Conservation (phyloP, 164 flowering plant species). For the Protea cynaroides region DNA sequence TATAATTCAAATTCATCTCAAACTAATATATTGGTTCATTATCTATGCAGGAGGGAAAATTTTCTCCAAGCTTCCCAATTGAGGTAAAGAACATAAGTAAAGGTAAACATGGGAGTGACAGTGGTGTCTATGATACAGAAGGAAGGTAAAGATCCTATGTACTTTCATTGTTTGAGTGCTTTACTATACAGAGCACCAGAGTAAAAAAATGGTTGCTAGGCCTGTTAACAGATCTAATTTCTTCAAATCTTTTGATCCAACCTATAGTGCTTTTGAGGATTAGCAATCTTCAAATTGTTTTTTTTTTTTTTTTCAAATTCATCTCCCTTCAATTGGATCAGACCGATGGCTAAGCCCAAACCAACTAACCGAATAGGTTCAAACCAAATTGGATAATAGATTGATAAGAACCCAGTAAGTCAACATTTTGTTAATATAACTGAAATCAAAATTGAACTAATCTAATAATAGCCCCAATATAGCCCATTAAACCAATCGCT, state of each 20-base stretch:
- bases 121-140: conserved; percentile 74
- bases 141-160: conserved; percentile 57
- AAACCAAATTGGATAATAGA: too few species aligned
- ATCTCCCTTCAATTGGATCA: background rate
- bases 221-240: background rate
- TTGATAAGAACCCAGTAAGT: too few species aligned
- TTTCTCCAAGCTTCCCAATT: conserved; percentile 50
- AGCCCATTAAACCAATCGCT: too few species aligned
- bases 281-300: background rate
- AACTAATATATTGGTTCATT: background rate
- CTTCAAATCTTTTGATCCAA: background rate
- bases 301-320: background rate
- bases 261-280: background rate
- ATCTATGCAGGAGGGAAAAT: conserved; percentile 47
- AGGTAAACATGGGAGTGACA: conserved; percentile 80
- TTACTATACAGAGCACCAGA: too few species aligned
- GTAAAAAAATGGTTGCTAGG: background rate
- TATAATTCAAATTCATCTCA: background rate
- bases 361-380: too few species aligned
- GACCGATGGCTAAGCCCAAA: too few species aligned
- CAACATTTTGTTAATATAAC: too few species aligned
- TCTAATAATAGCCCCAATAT: too few species aligned
- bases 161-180: background rate
- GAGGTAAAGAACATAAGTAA: conserved; percentile 55
- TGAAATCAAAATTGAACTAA: too few species aligned